These are phyloP conservation scores for Gracilaria caudata DNA, from an alignment of 23 red algal genomes.

Conservation along the genomic window DNA sequence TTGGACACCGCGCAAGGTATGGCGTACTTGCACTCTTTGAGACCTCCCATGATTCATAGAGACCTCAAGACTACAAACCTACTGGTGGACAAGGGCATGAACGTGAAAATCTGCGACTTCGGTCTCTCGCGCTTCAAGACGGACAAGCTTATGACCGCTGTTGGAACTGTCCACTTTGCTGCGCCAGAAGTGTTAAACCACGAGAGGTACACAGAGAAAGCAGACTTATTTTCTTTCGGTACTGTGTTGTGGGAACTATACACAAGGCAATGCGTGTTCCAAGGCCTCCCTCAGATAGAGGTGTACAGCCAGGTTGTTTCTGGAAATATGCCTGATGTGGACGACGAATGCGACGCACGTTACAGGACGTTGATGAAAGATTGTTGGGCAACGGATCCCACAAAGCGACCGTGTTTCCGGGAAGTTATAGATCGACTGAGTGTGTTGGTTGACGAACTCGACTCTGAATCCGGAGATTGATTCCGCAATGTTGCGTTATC, in stretches of 20 bases:
- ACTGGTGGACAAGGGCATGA: slow-evolving; percentile 84
- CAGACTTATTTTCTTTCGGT: slow-evolving; percentile 94
- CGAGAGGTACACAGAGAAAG: slow-evolving; percentile 92
- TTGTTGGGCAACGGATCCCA: slow-evolving; percentile 72
- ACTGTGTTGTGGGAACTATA: slow-evolving; percentile 93
- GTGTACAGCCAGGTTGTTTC: slow-evolving; percentile 78
- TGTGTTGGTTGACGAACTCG: slow-evolving; percentile 59
- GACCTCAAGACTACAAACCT: slow-evolving; percentile 92
- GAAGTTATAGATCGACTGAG: slow-evolving; percentile 62
- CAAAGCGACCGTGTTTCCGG: slow-evolving; percentile 65
- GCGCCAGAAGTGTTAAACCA: slow-evolving; percentile 95
- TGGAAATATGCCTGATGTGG: slow-evolving; percentile 82
- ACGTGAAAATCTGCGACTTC: slow-evolving; percentile 90
- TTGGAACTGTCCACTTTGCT: slow-evolving; percentile 94
- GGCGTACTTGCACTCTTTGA: slow-evolving; percentile 86
- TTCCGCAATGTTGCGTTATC: background rate
- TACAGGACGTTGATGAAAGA: slow-evolving; percentile 62
- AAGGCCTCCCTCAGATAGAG: slow-evolving; percentile 79
- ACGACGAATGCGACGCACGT: slow-evolving; percentile 46
- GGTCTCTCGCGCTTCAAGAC: slow-evolving; percentile 70
- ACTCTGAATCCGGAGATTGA: slow-evolving; percentile 10
- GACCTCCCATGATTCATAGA: slow-evolving; percentile 91
- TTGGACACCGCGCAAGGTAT: slow-evolving; percentile 84
- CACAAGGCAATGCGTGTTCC: slow-evolving; percentile 68
- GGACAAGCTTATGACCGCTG: slow-evolving; percentile 79